Evolutionary conservation across 441 rosid species (phyloP), one percentile per base, ranked within the genome.

Genomic region (California macrophylla): DNA sequence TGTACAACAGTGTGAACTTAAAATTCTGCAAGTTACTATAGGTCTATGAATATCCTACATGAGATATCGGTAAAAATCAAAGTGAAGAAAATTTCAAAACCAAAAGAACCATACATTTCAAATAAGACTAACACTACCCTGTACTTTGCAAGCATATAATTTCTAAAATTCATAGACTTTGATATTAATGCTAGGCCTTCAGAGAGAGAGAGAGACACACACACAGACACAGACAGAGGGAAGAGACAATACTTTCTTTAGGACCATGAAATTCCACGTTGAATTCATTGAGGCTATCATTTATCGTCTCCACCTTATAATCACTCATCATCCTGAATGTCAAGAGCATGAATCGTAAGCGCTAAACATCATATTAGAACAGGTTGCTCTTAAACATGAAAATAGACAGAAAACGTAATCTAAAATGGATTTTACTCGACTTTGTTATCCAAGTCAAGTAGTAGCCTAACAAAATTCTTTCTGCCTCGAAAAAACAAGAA

Each of bases 311-410:
- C 80, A 88, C 94, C 60, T 66, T 75, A 83, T 88, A 86, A 73
- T 86, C 89, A 68, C 88, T 86, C 94, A 88, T 88, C 94, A 86
- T 88, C 85, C 94, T 88, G 85, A 60, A 79, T 5, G 62, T 56
- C 62, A 56, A 56, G 23, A 56, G 28, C 28, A 56, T 56, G 26
- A 56, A 21, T 3, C 9, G 28, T 56, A 23, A 56, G 62, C 45
- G 68, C 30, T 47, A 32, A 20, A 36, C 66, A 67, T 21, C 10
- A 13, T 21, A 63, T 16, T 6, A 60, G 18, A 42, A 40, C 32
- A 38, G 10, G 26, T 30, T 64, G 64, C 66, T 71, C 61, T 54
- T 21, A 8, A 56, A 21, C 13, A 24, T 21, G 28, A 56, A 56
- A 47, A 3, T 47, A 13, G 56, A 47, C n/a, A 20, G 7, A 32